Percentiles rank a stretch among this genome's conserved stretches.
These are phyloP conservation scores for Rubia occidens DNA, from an alignment of 305 asterid genomes.

Conservation along the genomic window DNA sequence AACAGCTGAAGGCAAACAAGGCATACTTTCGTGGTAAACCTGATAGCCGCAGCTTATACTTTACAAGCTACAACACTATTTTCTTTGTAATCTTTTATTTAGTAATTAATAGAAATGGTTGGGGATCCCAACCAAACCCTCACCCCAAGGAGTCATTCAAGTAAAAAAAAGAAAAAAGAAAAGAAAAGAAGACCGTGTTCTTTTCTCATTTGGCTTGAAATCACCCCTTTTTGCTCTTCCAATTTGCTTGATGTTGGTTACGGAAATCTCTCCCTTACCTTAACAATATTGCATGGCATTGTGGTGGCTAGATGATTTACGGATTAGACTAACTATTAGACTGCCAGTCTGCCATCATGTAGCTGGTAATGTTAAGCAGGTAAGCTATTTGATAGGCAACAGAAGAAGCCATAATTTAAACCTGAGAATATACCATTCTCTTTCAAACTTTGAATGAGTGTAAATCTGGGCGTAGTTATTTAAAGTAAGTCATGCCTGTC, in stretches of 20 bases:
- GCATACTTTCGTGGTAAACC: neutral
- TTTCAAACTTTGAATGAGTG: neutral
- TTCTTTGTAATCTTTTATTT: too few relatives aligned
- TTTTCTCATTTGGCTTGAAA: too few relatives aligned
- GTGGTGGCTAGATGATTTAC: neutral
- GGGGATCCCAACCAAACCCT: neutral
- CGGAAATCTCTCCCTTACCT: neutral
- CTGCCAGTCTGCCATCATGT: neutral
- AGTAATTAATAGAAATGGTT: too few relatives aligned
- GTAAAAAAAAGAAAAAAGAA: neutral
- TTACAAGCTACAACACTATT: too few relatives aligned
- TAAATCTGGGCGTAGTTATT: neutral
- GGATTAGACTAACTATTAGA: neutral
- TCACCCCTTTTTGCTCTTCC: neutral
- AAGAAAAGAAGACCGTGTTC: too few relatives aligned
- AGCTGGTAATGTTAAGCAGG: neutral
- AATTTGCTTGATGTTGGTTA: neutral
- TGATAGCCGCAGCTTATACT: neutral
- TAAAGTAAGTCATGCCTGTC: neutral
- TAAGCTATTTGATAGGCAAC: neutral
- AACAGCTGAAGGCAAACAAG: neutral
- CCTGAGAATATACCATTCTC: neutral
- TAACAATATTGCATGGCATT: too few relatives aligned
- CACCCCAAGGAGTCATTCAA: neutral
- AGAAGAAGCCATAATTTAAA: neutral